Percentiles rank a stretch among this genome's conserved stretches.
These are phyloP conservation scores for Thielaviopsis musarum DNA, from an alignment of 2,329 filamentous ascomycete genomes.

Conservation along the genomic window DNA sequence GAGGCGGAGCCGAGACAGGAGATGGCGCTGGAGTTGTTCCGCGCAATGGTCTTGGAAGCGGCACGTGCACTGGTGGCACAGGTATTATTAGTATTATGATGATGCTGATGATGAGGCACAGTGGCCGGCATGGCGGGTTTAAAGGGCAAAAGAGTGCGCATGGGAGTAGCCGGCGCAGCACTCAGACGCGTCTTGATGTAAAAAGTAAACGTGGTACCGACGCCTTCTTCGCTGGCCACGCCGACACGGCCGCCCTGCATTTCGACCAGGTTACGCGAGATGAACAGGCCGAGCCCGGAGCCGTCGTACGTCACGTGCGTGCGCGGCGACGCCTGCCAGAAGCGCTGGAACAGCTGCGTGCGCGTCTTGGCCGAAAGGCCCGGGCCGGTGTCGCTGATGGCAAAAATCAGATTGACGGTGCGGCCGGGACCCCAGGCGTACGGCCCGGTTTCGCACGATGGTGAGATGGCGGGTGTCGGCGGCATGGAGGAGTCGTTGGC, in stretches of 20 bases:
- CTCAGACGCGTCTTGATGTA: conserved; percentile 54
- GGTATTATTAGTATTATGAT: neutral
- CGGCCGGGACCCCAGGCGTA: conserved; percentile 49
- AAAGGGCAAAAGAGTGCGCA: neutral
- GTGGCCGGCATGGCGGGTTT: neutral
- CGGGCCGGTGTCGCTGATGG: conserved; percentile 56
- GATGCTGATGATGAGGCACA: neutral
- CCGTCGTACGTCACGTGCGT: conserved; percentile 60
- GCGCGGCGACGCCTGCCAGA: conserved; percentile 49
- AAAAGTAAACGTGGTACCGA: conserved; percentile 61
- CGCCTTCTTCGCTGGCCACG: conserved; percentile 47
- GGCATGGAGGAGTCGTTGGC: neutral
- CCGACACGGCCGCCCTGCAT: conserved; percentile 65
- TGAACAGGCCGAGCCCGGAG: conserved; percentile 56
- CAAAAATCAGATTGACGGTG: conserved; percentile 54
- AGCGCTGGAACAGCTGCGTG: conserved; percentile 49
- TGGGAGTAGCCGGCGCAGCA: conserved; percentile 3
- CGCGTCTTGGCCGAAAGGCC: conserved; percentile 47
- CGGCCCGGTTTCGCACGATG: conserved; percentile 29
- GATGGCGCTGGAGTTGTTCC: neutral
- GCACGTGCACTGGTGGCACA: no score
- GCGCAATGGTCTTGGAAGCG: neutral
- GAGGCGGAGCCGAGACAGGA: conserved; percentile 16
- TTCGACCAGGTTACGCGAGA: conserved; percentile 58
- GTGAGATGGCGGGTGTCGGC: conserved; percentile 26